Evolutionary conservation across 257 asterid species (phyloP).

Genomic region (Capsicum chinense): DNA sequence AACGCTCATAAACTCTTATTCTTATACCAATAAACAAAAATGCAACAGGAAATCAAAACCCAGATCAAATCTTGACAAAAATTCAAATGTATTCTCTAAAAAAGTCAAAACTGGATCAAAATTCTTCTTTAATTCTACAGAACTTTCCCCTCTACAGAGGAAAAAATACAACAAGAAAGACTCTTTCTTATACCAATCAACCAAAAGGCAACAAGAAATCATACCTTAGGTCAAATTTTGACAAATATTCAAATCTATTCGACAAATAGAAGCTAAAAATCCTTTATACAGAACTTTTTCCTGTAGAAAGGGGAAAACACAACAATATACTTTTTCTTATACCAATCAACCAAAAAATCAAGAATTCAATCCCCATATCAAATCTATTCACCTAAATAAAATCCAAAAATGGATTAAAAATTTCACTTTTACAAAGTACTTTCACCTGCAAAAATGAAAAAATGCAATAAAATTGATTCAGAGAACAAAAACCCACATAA

Average conservation of each 20-base stretch:
- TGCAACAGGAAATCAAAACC: background rate
- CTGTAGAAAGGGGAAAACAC: too few relatives aligned
- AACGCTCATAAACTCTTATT: background rate
- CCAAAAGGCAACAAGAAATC: background rate
- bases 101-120: background rate
- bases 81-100: background rate
- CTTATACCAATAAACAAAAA: background rate
- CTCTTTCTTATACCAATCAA: background rate
- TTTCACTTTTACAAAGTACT: background rate
- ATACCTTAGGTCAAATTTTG: constrained; percentile 17
- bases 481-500: background rate
- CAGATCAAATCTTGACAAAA: constrained; percentile 6
- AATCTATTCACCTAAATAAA: background rate
- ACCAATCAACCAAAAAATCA: background rate
- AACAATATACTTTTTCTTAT: background rate
- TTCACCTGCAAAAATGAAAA: too few relatives aligned
- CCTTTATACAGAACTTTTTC: background rate
- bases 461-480: background rate
- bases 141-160: background rate
- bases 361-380: background rate
- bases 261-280: background rate
- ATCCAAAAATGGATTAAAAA: background rate
- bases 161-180: background rate
- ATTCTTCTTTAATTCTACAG: background rate
- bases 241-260: background rate